Evolutionary conservation across 2,329 filamentous ascomycete genomes (phyloP), one percentile per base, ranked within the genome.

Genomic region (Colletotrichum incanum): DNA sequence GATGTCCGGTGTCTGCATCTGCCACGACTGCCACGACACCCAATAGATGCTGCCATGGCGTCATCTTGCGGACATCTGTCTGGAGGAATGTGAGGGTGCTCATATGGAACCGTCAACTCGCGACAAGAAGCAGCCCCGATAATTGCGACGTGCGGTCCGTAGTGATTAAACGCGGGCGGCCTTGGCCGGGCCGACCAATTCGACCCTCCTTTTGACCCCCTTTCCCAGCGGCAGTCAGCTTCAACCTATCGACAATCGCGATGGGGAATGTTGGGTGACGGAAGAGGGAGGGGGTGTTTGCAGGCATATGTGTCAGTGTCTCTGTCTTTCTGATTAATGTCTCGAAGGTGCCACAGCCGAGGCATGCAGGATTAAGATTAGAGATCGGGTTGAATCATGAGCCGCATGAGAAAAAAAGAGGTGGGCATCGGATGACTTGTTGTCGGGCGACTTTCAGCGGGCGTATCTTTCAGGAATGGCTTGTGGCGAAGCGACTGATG

Each of bases 311-410:
- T 47, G 41, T 47, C 41, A 8, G 23, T 28, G 58, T 67, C 49
- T 71, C 49, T 71, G 61, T 68, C 58, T 50, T 26, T 68, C 50
- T 68, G 37, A 71, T 71, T 68, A 47, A 39, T 68, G 69, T 71
- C 69, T 71, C 61, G 59, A 28, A 71, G 18, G 34, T 58, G 58
- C 47, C 41, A 37, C 23, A 34, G 43, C 64, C 58, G 69, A 71
- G 65, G 65, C 50, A 71, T 54, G 69, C 69, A 67, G 49, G 43
- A 68, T 28, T 68, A 67, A 71, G 58, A 71, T 71, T 50, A 66
- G 65, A 37, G 65, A 71, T 62, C 64, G 55, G 18, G 5, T 34
- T 63, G 69, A 63, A 43, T 47, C 65, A 71, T 34, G 34, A 28
- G 9, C 23, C 55, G 45, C 31, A 62, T 50, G 45, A 20, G 18